Evolutionary conservation across 495 filamentous ascomycete genomes (phyloP).

Genomic region (Hyaloscypha hepaticicola): DNA sequence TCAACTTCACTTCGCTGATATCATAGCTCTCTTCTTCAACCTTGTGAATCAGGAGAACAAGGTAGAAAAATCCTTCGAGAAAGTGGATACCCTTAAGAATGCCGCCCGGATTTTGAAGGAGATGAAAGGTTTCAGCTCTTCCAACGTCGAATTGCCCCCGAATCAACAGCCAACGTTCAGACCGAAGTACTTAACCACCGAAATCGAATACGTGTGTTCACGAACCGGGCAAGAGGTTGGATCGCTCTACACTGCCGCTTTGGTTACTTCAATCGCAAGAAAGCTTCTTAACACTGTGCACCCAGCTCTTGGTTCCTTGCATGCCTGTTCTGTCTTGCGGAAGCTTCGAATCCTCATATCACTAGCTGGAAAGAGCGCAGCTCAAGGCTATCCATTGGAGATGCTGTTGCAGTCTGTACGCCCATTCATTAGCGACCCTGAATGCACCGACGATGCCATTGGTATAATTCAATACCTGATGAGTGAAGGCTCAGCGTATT

Average conservation of each 20-base stretch:
- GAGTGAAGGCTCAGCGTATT: slow-evolving; percentile 61
- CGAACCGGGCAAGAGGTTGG: slow-evolving; percentile 61
- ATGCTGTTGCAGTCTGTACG: slow-evolving; percentile 83
- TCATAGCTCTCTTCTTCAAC: slow-evolving; percentile 70
- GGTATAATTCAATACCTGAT: slow-evolving; percentile 87
- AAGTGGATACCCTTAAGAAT: slow-evolving; percentile 53
- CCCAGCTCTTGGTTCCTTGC: slow-evolving; percentile 81
- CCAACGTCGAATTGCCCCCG: slow-evolving; percentile 58
- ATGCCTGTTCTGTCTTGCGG: slow-evolving; percentile 81
- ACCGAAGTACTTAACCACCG: slow-evolving; percentile 67
- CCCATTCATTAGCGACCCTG: slow-evolving; percentile 72
- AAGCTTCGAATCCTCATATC: slow-evolving; percentile 81
- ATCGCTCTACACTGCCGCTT: slow-evolving; percentile 72
- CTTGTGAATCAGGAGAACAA: slow-evolving; percentile 67
- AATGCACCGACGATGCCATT: slow-evolving; percentile 90
- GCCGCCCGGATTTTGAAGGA: slow-evolving; percentile 61
- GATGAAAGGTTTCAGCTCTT: slow-evolving; percentile 65
- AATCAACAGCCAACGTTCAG: slow-evolving; percentile 87
- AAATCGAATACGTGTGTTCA: slow-evolving; percentile 74
- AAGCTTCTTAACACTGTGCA: slow-evolving; percentile 77
- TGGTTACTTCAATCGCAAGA: slow-evolving; percentile 74
- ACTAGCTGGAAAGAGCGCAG: slow-evolving; percentile 67
- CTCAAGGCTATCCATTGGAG: slow-evolving; percentile 81
- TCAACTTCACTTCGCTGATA: slow-evolving; percentile 67
- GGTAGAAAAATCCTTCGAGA: slow-evolving; percentile 69